These are phyloP conservation scores for Aspergillus sclerotioniger DNA, from an alignment of 495 filamentous ascomycete species.

Conservation along the genomic window DNA sequence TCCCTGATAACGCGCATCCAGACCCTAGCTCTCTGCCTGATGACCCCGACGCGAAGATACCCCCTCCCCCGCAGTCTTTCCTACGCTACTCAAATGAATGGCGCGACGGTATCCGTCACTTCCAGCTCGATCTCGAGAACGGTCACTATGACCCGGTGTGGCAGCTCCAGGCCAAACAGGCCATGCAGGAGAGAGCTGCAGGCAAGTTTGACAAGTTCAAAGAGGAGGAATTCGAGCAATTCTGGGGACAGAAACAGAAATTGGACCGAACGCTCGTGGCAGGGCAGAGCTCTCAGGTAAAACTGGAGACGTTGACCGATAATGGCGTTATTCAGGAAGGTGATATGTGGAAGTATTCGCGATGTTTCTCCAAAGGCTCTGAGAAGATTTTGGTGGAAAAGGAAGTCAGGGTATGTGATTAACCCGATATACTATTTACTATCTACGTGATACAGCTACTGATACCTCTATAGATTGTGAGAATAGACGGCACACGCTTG, in stretches of 20 bases:
- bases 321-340: conserved; percentile 47
- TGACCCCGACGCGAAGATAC: conserved; percentile 33
- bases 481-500: conserved; percentile 32
- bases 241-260: conserved; percentile 68
- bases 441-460: conserved; percentile 2
- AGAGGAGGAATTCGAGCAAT: conserved; percentile 61
- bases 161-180: conserved; percentile 61
- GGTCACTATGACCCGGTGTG: conserved; percentile 66
- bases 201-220: conserved; percentile 73
- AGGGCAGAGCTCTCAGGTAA: conserved; percentile 51
- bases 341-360: conserved; percentile 50
- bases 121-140: conserved; percentile 57
- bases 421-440: neutral
- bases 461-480: conserved; percentile 31
- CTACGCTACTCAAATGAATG: conserved; percentile 52
- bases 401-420: conserved; percentile 41
- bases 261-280: conserved; percentile 32
- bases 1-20: conserved; percentile 51
- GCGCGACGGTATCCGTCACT: conserved; percentile 49
- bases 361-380: conserved; percentile 29
- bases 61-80: conserved; percentile 43
- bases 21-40: conserved; percentile 32
- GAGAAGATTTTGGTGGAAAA: conserved; percentile 45
- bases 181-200: conserved; percentile 57
- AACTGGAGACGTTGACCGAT: conserved; percentile 43